Percentiles rank a stretch among this genome's conserved stretches.
Evolutionary conservation across 2,329 filamentous ascomycete species (phyloP).

Genomic region (Aureobasidium uvarum): DNA sequence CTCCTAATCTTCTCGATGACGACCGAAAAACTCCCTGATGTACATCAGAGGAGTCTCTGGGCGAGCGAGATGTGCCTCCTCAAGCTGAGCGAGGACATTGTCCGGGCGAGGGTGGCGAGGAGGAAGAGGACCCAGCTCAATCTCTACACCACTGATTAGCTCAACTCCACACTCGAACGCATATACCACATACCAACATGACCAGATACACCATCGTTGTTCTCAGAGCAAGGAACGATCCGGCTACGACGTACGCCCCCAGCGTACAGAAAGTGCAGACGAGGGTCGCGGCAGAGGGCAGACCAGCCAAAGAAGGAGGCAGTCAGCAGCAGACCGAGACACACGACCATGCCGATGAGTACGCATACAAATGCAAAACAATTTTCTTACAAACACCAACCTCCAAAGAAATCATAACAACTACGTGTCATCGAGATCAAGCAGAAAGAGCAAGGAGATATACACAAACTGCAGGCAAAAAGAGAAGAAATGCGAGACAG

Average conservation of each 20-base stretch:
- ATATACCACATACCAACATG: neutral
- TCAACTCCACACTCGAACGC: neutral
- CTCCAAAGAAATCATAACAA: neutral
- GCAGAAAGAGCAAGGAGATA: conserved; percentile 5
- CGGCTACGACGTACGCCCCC: no score
- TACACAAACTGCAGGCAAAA: conserved; percentile 1
- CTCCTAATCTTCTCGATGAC: neutral
- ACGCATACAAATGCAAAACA: neutral
- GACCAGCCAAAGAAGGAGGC: neutral
- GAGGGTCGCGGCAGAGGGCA: neutral
- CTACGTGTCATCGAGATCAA: neutral
- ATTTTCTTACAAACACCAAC: neutral
- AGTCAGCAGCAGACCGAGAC: neutral
- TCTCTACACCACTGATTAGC: neutral
- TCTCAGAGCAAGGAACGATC: neutral
- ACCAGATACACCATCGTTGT: neutral
- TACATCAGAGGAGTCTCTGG: neutral
- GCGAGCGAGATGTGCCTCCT: neutral
- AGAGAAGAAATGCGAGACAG: conserved; percentile 12
- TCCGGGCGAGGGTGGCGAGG: neutral
- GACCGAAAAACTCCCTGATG: neutral
- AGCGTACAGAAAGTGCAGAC: neutral
- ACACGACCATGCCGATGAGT: neutral
- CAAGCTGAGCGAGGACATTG: neutral
- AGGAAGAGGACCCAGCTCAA: neutral